Conservation (phyloP, 768 basidiomycete genomes). For the Krasilnikovozyma curviuscula region DNA sequence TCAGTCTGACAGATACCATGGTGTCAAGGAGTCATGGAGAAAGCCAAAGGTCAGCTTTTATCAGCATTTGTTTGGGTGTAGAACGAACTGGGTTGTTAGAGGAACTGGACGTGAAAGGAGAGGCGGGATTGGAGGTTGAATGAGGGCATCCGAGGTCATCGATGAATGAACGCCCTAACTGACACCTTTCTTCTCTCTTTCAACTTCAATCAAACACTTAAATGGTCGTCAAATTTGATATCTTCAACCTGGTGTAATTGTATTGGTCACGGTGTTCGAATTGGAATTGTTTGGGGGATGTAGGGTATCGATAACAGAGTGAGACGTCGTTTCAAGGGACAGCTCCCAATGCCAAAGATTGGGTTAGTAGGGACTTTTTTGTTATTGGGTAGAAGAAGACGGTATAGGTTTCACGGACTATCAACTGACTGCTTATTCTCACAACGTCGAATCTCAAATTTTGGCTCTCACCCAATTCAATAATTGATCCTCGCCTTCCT, state of each 20-base stretch:
- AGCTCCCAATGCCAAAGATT: conserved; percentile 90
- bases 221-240: no score
- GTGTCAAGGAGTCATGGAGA: conserved; percentile 96
- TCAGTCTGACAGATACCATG: conserved; percentile 92
- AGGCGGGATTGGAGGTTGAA: background rate
- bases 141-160: background rate
- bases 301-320: conserved; percentile 69
- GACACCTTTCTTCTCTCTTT: no score
- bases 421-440: background rate
- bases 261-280: background rate
- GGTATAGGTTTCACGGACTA: no score
- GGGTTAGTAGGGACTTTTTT: conserved; percentile 19
- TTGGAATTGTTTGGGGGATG: background rate
- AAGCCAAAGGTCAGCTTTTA: conserved; percentile 99
- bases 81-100: background rate
- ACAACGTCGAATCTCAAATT: background rate
- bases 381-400: background rate
- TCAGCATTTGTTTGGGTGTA: conserved; percentile 8
- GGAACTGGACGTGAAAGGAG: background rate
- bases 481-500: conserved; percentile 2
- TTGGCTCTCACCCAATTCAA: background rate
- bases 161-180: no score
- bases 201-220: no score
- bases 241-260: no score
- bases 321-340: conserved; percentile 47